Conservation (phyloP, 1,284 basidiomycete species). For the Cystobasidium slooffiae region DNA sequence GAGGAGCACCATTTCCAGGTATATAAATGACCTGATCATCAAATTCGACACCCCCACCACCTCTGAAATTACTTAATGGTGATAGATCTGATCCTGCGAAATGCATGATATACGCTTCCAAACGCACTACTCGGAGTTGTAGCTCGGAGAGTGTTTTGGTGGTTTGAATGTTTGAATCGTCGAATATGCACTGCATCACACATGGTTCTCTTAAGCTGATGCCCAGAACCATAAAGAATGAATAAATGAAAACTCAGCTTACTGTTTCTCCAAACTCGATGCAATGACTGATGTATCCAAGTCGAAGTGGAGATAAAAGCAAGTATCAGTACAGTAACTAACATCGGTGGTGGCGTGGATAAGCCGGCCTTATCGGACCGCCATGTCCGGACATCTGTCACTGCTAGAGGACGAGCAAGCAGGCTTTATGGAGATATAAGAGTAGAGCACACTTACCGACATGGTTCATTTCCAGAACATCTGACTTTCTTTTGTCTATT, state of each 20-base stretch:
- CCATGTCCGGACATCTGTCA: neutral
- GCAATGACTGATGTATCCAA: constrained; percentile 6
- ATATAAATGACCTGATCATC: too few relatives aligned
- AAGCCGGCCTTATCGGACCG: constrained; percentile 14
- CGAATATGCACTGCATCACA: constrained; percentile 18
- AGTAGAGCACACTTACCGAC: constrained; percentile 7
- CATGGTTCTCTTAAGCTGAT: neutral
- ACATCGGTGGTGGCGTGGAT: neutral
- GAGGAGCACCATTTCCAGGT: too few relatives aligned
- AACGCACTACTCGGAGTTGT: constrained; percentile 11
- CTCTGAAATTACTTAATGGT: neutral
- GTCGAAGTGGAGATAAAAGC: neutral
- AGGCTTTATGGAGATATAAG: neutral
- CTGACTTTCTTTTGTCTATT: constrained; percentile 34
- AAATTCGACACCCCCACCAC: neutral
- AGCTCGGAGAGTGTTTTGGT: constrained; percentile 22
- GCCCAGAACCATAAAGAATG: neutral
- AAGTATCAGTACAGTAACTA: neutral
- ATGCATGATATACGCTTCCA: constrained; percentile 12
- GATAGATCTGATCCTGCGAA: constrained; percentile 4
- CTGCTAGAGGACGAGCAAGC: neutral
- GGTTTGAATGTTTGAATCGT: neutral
- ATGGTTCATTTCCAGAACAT: constrained; percentile 28
- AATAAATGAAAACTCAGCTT: neutral
- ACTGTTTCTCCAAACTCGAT: constrained; percentile 40